Evolutionary conservation across 2,329 filamentous ascomycete species (phyloP), one percentile per base, ranked within the genome.

Genomic region (Chaetomium strumarium): DNA sequence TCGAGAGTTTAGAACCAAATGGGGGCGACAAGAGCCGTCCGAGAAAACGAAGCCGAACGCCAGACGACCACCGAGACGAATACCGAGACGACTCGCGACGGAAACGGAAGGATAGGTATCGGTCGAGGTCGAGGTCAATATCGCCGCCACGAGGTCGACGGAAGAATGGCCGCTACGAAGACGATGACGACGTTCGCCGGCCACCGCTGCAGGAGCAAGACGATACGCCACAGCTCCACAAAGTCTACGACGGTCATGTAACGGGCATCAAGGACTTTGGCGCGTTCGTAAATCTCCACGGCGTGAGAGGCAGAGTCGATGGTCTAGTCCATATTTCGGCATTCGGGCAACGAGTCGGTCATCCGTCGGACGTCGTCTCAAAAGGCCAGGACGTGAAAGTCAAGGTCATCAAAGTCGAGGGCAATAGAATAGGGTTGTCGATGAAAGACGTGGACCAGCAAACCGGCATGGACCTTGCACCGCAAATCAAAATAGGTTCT

Each of bases 361-460:
- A 97, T 66, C 93, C 93, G 0, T 90, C 89, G 0, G 93, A 99
- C 65, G 72, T 99, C 1, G 77, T 99, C 5, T 80, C 85, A 2
- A 79, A 81, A 55, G 88, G 87, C 6, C 91, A 97, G 66, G 73
- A 81, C 1, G 90, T 99, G 49, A 95, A 93, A 68, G 89, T 97
- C 62, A 99, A 99, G 68, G 86, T 99, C 20, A 76, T 86, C 63
- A 96, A 88, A 65, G 84, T 96, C 49, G 88, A 97, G 64, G 85
- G 86, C 4, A 82, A 76, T 49, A 80, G 88, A 29, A 85, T 97
- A 62, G 91, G 90, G 0, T 72, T 99, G 6, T 96, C 91, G 0
- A 96, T 99, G 91, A 96, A 96, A 65, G 92, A 96, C 56, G 91
- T 96, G 14, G 92, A 99, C 62, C 93, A 99, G 67, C 79, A 81